A percentile compares a stretch with the other conserved stretches of the same genome.
Conservation (phyloP, 352 stramenopile genomes). For the Phytophthora syringae region DNA sequence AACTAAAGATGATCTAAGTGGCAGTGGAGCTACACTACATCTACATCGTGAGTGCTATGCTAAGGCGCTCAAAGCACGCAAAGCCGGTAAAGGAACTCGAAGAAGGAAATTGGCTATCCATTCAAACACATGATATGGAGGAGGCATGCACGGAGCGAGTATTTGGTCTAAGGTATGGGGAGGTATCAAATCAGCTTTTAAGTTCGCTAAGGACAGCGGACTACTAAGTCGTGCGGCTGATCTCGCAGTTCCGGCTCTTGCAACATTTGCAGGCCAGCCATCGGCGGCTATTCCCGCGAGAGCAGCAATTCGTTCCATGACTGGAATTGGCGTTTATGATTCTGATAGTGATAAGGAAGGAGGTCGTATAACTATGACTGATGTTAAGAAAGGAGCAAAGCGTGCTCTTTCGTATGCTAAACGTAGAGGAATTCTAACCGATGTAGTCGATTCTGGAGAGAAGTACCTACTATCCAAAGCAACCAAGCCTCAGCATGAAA, state of each 20-base stretch:
- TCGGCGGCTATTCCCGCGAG: too few species aligned
- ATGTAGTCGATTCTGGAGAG: conserved; percentile 14
- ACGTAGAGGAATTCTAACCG: conserved; percentile 13
- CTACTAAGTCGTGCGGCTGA: background rate
- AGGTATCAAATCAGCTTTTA: background rate
- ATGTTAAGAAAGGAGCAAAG: conserved; percentile 17
- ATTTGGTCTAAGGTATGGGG: background rate
- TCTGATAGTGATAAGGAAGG: conserved; percentile 14
- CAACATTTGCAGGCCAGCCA: conserved; percentile 4
- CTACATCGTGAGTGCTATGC: conserved; percentile 24
- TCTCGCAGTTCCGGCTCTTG: background rate
- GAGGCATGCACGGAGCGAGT: too few species aligned
- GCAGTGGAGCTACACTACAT: conserved; percentile 11
- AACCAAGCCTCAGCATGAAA: conserved; percentile 13
- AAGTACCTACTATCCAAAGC: conserved; percentile 11
- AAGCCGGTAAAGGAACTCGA: conserved; percentile 3
- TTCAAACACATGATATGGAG: too few species aligned
- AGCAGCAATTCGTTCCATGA: conserved; percentile 15
- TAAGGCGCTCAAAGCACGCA: conserved; percentile 10
- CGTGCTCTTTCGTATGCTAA: conserved; percentile 15
- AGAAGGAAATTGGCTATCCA: conserved; percentile 1
- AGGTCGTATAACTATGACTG: conserved; percentile 1
- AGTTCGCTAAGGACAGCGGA: background rate
- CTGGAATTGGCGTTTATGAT: conserved; percentile 18
- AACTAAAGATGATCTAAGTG: conserved; percentile 7